These are phyloP conservation scores for Aspergillaceae sp. DNA, from an alignment of 2,329 filamentous ascomycete species.

Conservation along the genomic window DNA sequence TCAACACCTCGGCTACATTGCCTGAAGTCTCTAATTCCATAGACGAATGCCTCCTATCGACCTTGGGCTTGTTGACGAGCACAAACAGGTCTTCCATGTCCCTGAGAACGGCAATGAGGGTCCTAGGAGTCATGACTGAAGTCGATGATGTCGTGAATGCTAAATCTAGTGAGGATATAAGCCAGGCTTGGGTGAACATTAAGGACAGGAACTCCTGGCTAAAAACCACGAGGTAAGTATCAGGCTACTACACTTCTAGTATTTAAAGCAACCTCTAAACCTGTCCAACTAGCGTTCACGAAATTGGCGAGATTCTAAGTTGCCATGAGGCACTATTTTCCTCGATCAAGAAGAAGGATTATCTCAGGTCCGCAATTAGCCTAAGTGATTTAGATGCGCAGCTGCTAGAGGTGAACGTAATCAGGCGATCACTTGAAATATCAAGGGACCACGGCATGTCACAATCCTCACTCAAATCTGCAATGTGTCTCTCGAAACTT, in stretches of 20 bases:
- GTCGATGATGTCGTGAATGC: slow-evolving; percentile 67
- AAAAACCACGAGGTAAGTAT: slow-evolving; percentile 62
- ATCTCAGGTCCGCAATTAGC: slow-evolving; percentile 53
- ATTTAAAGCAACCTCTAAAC: slow-evolving; percentile 8
- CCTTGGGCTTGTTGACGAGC: slow-evolving; percentile 33
- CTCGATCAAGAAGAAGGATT: slow-evolving; percentile 62
- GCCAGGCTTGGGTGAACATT: slow-evolving; percentile 55
- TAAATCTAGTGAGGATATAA: slow-evolving; percentile 51
- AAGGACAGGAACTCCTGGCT: slow-evolving; percentile 66
- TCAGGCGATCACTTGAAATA: slow-evolving; percentile 65
- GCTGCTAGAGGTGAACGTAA: slow-evolving; percentile 65
- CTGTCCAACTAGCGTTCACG: slow-evolving; percentile 35
- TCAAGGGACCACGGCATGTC: slow-evolving; percentile 71
- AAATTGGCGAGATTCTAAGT: slow-evolving; percentile 71
- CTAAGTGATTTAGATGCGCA: slow-evolving; percentile 57
- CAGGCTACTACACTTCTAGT: slow-evolving; percentile 5
- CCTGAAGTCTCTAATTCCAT: slow-evolving; percentile 48
- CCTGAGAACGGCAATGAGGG: slow-evolving; percentile 52
- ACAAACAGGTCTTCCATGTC: slow-evolving; percentile 30
- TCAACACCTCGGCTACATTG: slow-evolving; percentile 58
- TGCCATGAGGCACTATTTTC: slow-evolving; percentile 77
- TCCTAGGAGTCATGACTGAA: slow-evolving; percentile 68
- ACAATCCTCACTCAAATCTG: slow-evolving; percentile 79
- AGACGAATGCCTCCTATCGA: slow-evolving; percentile 50
- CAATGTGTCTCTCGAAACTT: slow-evolving; percentile 72